Evolutionary conservation across 2,329 filamentous ascomycete species (phyloP).

Genomic region (Aplosporella prunicola): DNA sequence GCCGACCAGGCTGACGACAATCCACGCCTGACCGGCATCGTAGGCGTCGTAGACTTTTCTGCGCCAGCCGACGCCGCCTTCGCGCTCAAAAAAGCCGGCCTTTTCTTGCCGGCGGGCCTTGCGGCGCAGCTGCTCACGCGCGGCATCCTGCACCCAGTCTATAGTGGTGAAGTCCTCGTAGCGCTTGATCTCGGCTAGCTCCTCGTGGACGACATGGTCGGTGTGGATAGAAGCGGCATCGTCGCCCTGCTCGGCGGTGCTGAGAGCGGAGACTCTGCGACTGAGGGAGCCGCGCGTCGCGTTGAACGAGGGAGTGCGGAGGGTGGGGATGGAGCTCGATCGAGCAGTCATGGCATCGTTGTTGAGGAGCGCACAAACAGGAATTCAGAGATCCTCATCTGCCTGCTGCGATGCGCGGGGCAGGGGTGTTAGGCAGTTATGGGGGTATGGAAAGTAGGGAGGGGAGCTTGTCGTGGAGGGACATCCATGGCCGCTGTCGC

Average conservation of each 20-base stretch:
- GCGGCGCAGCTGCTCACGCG: conserved; percentile 75
- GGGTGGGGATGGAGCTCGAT: conserved; percentile 26
- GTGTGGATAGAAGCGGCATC: conserved; percentile 43
- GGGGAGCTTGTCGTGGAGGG: too few species aligned
- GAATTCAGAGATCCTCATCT: too few species aligned
- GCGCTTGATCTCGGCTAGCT: conserved; percentile 95
- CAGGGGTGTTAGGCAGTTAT: too few species aligned
- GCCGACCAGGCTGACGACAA: conserved; percentile 89
- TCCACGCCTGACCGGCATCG: conserved; percentile 95
- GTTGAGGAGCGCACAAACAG: too few species aligned
- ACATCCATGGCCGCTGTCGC: too few species aligned
- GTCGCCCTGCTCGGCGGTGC: conserved; percentile 54
- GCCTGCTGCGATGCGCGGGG: too few species aligned
- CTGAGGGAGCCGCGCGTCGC: conserved; percentile 47
- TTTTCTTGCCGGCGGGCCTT: conserved; percentile 65
- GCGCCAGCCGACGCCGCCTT: conserved; percentile 66
- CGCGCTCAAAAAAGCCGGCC: conserved; percentile 60
- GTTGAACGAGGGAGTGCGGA: conserved; percentile 40
- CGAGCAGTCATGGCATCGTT: conserved; percentile 38
- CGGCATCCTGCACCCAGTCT: conserved; percentile 98
- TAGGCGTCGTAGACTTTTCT: conserved; percentile 77
- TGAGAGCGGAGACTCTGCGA: conserved; percentile 59
- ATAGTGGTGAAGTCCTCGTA: conserved; percentile 99
- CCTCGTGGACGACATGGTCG: conserved; percentile 73
- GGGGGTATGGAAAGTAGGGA: too few species aligned